Conservation (phyloP, 495 filamentous ascomycete genomes). For the Daldinia grandis region DNA sequence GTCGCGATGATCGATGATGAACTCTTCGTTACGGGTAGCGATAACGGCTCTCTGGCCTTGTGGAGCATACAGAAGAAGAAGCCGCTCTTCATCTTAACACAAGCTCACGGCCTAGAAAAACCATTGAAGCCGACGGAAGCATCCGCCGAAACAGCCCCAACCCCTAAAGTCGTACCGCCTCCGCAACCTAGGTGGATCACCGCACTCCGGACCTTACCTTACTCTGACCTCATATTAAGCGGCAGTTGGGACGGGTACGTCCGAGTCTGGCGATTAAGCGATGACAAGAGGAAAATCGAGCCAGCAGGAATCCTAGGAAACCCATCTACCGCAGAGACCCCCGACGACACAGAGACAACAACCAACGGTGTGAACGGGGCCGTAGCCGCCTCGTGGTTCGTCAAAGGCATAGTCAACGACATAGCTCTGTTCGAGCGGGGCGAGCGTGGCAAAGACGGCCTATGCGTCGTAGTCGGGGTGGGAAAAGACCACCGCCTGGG, state of each 20-base stretch:
- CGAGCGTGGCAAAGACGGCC: slow-evolving; percentile 71
- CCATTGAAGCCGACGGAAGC: slow-evolving; percentile 69
- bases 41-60: slow-evolving; percentile 85
- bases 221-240: slow-evolving; percentile 84
- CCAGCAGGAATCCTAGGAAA: slow-evolving; percentile 71
- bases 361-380: slow-evolving; percentile 18
- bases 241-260: slow-evolving; percentile 95
- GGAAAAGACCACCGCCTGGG: slow-evolving; percentile 88
- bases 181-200: slow-evolving; percentile 89
- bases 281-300: slow-evolving; percentile 83
- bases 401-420: slow-evolving; percentile 84
- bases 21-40: slow-evolving; percentile 90
- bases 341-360: slow-evolving; percentile 12
- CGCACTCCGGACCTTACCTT: slow-evolving; percentile 82
- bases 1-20: slow-evolving; percentile 88
- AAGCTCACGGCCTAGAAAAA: slow-evolving; percentile 84
- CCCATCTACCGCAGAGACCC: slow-evolving; percentile 3
- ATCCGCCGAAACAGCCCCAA: slow-evolving; percentile 71
- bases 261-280: slow-evolving; percentile 81
- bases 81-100: slow-evolving; percentile 77
- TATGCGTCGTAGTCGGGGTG: slow-evolving; percentile 82
- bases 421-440: slow-evolving; percentile 83
- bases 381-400: slow-evolving; percentile 27
- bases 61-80: slow-evolving; percentile 97
- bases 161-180: slow-evolving; percentile 62